These are phyloP conservation scores for Alectoria sarmentosa DNA, from an alignment of 495 filamentous ascomycete genomes.

Conservation along the genomic window DNA sequence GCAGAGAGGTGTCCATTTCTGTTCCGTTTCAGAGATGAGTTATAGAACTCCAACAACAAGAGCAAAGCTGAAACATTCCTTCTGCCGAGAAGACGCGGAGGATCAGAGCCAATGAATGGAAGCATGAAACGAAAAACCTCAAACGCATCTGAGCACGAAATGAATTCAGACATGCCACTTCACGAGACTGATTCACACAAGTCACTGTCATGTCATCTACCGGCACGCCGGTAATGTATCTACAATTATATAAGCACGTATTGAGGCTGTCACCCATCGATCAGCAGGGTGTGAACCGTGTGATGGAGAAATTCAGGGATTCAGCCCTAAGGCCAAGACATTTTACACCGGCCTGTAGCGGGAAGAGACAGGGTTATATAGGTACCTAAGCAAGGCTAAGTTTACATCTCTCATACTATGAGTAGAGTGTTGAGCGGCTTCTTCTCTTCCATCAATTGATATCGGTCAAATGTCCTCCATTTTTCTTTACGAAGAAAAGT, in stretches of 20 bases:
- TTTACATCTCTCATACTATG: no score
- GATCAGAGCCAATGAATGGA: not conserved
- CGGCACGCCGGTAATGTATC: not conserved
- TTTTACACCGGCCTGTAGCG: no score
- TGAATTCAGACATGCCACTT: not conserved
- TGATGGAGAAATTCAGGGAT: no score
- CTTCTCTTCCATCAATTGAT: no score
- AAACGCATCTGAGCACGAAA: not conserved
- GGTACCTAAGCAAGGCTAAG: no score
- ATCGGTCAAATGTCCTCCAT: no score
- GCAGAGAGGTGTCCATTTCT: not conserved
- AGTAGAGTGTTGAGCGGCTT: no score
- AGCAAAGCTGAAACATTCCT: not conserved
- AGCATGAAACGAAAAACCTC: not conserved
- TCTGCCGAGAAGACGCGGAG: not conserved
- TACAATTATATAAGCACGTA: not conserved
- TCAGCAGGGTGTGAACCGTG: no score
- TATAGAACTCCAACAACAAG: not conserved
- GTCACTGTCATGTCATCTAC: not conserved
- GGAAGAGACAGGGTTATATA: no score
- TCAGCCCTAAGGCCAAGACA: no score
- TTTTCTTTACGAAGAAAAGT: no score
- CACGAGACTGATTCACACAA: not conserved
- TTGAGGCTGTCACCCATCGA: not conserved
- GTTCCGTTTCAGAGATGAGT: not conserved